These are phyloP conservation scores for Tuber microsphaerosporum DNA, from an alignment of 495 filamentous ascomycete genomes.

Conservation along the genomic window DNA sequence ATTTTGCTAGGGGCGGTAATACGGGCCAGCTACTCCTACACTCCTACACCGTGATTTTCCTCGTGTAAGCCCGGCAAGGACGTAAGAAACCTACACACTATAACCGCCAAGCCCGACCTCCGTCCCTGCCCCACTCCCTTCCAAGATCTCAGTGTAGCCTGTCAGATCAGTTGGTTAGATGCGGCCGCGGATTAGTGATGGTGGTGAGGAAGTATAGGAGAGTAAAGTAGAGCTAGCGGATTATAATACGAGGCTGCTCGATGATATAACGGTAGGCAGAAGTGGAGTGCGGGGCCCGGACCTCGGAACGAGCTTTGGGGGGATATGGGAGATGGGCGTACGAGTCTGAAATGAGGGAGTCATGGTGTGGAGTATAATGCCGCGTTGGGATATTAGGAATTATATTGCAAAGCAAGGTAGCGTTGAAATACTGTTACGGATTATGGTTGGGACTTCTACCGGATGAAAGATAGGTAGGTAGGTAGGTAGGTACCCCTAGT, in stretches of 20 bases:
- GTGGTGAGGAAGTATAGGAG: neutral
- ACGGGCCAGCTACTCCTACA: neutral
- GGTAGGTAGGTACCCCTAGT: neutral
- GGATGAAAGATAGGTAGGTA: neutral
- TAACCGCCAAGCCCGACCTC: neutral
- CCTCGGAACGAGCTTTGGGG: neutral
- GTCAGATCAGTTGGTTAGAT: neutral
- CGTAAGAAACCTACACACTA: no score
- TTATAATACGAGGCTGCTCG: neutral
- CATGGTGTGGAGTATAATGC: neutral
- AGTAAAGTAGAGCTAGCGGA: neutral
- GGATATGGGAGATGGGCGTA: neutral
- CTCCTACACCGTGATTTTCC: neutral
- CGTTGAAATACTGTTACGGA: neutral
- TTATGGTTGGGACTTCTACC: neutral
- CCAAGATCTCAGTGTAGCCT: neutral
- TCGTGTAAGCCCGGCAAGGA: no score
- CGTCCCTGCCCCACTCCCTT: neutral
- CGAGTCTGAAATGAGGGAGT: neutral
- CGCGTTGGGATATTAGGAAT: neutral
- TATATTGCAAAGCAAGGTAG: neutral
- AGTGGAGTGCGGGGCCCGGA: neutral
- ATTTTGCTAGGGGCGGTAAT: neutral
- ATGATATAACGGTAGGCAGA: neutral
- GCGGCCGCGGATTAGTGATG: neutral